phyloP scores from a whole-genome alignment of 768 basidiomycete species.

The Psilocybe cyanescens region DNA sequence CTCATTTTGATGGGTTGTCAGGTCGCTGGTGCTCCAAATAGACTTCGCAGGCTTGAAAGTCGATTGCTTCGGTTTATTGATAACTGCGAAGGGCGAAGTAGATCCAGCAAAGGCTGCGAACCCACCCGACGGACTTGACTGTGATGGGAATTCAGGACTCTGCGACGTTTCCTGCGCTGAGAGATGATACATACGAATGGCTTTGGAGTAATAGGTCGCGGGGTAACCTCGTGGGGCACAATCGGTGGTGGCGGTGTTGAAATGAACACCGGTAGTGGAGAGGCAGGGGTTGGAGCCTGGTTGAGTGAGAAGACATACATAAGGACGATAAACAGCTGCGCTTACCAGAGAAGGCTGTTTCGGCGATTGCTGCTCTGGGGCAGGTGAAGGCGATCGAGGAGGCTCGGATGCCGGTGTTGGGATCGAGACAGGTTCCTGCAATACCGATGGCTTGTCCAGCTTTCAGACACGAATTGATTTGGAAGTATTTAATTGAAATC shows the following conservation, averaged over 20 bases:
- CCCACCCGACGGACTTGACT: slow-evolving; percentile 24
- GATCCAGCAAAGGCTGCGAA: slow-evolving; percentile 39
- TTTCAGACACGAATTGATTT: too few species aligned
- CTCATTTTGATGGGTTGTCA: slow-evolving; percentile 19
- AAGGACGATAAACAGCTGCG: neutral
- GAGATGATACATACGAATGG: slow-evolving; percentile 14
- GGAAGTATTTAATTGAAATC: too few species aligned
- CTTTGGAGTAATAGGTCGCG: slow-evolving; percentile 15
- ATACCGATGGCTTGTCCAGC: slow-evolving; percentile 10
- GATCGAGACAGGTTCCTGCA: slow-evolving; percentile 4
- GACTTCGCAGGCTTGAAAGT: slow-evolving; percentile 17
- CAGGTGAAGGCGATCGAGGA: slow-evolving; percentile 28
- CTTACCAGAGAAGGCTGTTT: slow-evolving; percentile 9
- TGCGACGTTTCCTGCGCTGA: neutral
- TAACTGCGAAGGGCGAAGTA: slow-evolving; percentile 33
- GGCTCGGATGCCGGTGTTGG: slow-evolving; percentile 21
- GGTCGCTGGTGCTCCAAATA: slow-evolving; percentile 24
- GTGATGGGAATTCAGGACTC: neutral
- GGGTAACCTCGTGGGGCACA: neutral
- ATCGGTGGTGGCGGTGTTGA: slow-evolving; percentile 10
- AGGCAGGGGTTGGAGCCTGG: slow-evolving; percentile 7
- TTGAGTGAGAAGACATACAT: neutral
- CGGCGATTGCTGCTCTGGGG: slow-evolving; percentile 13
- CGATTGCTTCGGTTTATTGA: slow-evolving; percentile 16
- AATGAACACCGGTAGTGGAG: slow-evolving; percentile 5